phyloP scores from a whole-genome alignment of 2,329 filamentous ascomycete genomes.

The Pseudocercospora cruenta region DNA sequence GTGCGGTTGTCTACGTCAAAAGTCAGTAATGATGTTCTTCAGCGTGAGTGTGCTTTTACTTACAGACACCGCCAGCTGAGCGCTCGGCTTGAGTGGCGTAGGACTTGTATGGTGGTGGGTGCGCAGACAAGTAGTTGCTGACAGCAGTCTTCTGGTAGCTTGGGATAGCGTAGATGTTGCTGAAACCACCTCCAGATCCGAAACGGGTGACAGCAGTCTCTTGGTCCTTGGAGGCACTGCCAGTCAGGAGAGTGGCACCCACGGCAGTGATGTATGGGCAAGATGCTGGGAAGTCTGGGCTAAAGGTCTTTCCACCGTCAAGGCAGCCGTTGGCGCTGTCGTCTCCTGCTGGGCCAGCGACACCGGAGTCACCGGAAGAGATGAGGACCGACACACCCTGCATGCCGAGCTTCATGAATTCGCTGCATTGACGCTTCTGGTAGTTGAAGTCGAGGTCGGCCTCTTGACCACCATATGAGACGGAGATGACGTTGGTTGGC shows the following conservation, averaged over 20 bases:
- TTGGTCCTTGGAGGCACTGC: slow-evolving; percentile 37
- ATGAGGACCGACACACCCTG: slow-evolving; percentile 55
- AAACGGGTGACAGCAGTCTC: slow-evolving; percentile 48
- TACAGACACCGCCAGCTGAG: slow-evolving; percentile 56
- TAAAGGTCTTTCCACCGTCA: slow-evolving; percentile 45
- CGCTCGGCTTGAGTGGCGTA: slow-evolving; percentile 40
- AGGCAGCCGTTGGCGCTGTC: slow-evolving; percentile 41
- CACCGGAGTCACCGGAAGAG: slow-evolving; percentile 54
- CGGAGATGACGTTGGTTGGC: slow-evolving; percentile 62
- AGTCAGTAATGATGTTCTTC: neutral
- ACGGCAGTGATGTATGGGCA: slow-evolving; percentile 46
- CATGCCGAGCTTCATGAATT: slow-evolving; percentile 55
- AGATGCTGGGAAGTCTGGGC: slow-evolving; percentile 45
- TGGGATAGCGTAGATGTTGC: slow-evolving; percentile 40
- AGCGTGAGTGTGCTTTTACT: slow-evolving; percentile 4
- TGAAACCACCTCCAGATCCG: slow-evolving; percentile 47
- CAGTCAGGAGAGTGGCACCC: slow-evolving; percentile 47
- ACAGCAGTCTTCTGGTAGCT: slow-evolving; percentile 47
- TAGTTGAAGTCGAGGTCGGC: slow-evolving; percentile 58
- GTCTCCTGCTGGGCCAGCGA: slow-evolving; percentile 38
- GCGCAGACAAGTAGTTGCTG: slow-evolving; percentile 38
- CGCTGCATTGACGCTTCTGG: slow-evolving; percentile 52
- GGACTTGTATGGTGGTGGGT: slow-evolving; percentile 34
- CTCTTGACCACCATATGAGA: slow-evolving; percentile 63
- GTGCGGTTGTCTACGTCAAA: slow-evolving; percentile 32